Evolutionary conservation across 2,329 filamentous ascomycete genomes (phyloP).

Genomic region (Scopulariopsis brevicaulis): DNA sequence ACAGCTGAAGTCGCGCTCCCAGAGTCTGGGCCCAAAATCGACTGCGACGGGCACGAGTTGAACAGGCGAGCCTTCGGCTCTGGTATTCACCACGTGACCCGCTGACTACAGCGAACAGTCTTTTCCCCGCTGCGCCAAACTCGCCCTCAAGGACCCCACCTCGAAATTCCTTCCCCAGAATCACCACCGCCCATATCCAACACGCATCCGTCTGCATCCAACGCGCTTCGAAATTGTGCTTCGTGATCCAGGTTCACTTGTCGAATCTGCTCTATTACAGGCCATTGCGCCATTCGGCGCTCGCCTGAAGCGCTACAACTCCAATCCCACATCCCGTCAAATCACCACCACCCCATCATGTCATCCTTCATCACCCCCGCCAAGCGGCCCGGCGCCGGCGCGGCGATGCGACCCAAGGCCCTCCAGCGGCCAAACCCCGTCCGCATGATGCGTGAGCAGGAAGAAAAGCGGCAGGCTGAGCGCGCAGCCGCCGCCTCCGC

Average conservation of each 20-base stretch:
- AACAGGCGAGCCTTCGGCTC: background rate
- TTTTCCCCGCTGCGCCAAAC: background rate
- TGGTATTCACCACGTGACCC: background rate
- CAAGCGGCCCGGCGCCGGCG: slow-evolving; percentile 12
- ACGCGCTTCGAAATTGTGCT: background rate
- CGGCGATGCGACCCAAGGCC: slow-evolving; percentile 20
- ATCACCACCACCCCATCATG: background rate
- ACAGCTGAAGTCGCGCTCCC: background rate
- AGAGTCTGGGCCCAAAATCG: background rate
- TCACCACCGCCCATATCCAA: background rate
- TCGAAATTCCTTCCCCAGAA: background rate
- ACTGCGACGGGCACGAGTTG: background rate
- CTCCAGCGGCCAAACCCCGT: slow-evolving; percentile 33
- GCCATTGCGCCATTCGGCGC: background rate
- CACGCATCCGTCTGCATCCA: background rate
- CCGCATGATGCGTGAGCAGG: slow-evolving; percentile 39
- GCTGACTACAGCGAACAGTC: background rate
- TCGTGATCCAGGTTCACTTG: background rate
- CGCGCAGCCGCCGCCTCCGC: slow-evolving; percentile 16
- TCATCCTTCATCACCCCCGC: background rate
- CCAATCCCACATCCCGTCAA: background rate
- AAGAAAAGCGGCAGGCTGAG: slow-evolving; percentile 29
- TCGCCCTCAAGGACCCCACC: background rate
- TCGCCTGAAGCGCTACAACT: background rate
- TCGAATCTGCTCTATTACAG: background rate